Base-by-base conservation (phyloP, 2,329 filamentous ascomycete genomes). In the Lasiodiplodia citricola region DNA sequence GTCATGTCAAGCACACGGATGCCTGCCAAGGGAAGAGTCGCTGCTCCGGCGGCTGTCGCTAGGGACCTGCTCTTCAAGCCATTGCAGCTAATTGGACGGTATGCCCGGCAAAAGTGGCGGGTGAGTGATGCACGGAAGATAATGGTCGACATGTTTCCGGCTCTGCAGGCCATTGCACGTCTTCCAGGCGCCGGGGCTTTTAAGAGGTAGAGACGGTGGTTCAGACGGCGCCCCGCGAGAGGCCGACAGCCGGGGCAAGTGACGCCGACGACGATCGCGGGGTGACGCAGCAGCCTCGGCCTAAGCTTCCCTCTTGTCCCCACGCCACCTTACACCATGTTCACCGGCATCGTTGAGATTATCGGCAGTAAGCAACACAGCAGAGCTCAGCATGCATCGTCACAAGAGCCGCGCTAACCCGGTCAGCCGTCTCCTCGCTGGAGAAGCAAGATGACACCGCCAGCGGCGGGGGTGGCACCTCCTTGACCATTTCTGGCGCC, bases 1-100 rank as follows among this genome's bases (percentile, higher is more conserved):
- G 95, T 98, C 94, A 99, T 96, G 79, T 99, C 96, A 71, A 99
- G 86, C 16, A 98, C 94, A 67, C 92, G 90, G 74, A 96, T 91
- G 1, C 96, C 96, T 44, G 93, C 88, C 74, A 99, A 85, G 25
- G 96, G 95, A 38, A 91, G 79, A 18, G 84, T 85, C 35, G 81
- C 67, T 37, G 58, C 58, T 56, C 67, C 58, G n/a, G 67, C 25
- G 25, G 58, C 50, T 6, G 57, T 68, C 28, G 67, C 58, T 38
- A 68, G 23, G 16, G 35, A 1, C n/a, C 67, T 57, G 23, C 13
- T 58, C n/a, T n/a, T 41, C 37, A 31, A 11, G 23, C 23, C 67
- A 68, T 68, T 64, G 67, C 21, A n/a, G 18, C 35, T 35, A 28
- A 35, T 6, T n/a, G 28, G 25, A 25, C 31, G 56, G 25, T 6